A percentile compares a stretch with the other conserved stretches of the same genome.
Evolutionary conservation across 768 basidiomycete genomes (phyloP).

Genomic region (Mycena alexandri): DNA sequence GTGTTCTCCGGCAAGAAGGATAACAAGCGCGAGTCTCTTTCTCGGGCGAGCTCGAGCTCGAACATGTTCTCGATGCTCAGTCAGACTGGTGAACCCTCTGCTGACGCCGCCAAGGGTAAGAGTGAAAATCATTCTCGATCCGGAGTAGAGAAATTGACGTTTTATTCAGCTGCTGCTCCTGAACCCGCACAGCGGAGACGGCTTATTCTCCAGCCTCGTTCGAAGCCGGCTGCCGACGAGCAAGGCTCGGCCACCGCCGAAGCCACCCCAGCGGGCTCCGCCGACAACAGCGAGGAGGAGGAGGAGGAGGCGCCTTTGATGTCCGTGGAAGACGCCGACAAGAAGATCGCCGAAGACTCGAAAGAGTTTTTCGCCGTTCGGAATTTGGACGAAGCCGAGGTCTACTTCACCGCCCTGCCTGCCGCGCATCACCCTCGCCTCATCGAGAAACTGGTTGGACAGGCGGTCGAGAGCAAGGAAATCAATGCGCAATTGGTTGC

Average conservation of each 20-base stretch:
- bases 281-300: constrained; percentile 63
- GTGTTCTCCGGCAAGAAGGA: constrained; percentile 84
- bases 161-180: constrained; percentile 50
- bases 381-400: constrained; percentile 88
- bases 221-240: constrained; percentile 68
- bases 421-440: constrained; percentile 71
- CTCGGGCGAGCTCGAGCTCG: constrained; percentile 81
- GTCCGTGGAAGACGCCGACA: constrained; percentile 74
- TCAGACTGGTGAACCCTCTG: constrained; percentile 67
- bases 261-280: constrained; percentile 61
- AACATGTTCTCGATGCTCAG: constrained; percentile 93
- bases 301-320: constrained; percentile 63
- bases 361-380: constrained; percentile 92
- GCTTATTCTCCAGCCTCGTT: constrained; percentile 83
- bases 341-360: constrained; percentile 83
- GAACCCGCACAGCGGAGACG: constrained; percentile 74
- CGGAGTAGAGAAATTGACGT: too few relatives aligned
- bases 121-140: constrained; percentile 41
- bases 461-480: constrained; percentile 86
- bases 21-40: constrained; percentile 77
- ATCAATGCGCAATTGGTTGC: constrained; percentile 83
- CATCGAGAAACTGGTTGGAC: constrained; percentile 80
- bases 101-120: constrained; percentile 67
- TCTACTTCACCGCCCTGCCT: constrained; percentile 84
- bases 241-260: constrained; percentile 52